Base-by-base conservation (phyloP, 2,329 filamentous ascomycete species). In the Colletotrichum australisinense region DNA sequence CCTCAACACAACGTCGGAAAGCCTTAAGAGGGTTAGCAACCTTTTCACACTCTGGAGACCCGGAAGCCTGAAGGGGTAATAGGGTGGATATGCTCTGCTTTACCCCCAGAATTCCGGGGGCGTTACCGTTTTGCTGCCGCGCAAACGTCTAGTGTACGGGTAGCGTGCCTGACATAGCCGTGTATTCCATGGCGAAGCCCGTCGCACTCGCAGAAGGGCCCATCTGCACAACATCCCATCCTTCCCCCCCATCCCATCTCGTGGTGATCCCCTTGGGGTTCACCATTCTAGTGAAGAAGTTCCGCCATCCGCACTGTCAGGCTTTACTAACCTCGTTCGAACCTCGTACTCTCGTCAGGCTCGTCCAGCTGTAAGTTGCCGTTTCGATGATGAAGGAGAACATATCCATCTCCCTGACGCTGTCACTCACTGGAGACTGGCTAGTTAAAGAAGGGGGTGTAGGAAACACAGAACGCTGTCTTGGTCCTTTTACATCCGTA, bases 171-270 rank as follows among this genome's bases (percentile, higher is more conserved):
- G 56, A 35, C 60, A 52, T 73, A 67, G 38, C 55, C 42, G 42
- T 49, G 42, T 49, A 58, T 64, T 42, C 55, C 56, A 42, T 63
- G 58, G 28, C 24, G 46, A 35, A 49, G 42, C 26, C 30, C 46
- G n/a, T 65, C 35, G 65, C 38, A 53, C 53, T 63, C 53, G 57
- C 46, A 70, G 60, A 64, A 53, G 56, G 42, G 19, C 52, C 46
- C 67, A 66, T 70, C 71, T 73, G 71, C 67, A 73, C 71, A 70
- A 73, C 67, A 73, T 70, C 60, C 56, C 52, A 60, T 59, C 59
- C 7, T n/a, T 46, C 60, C 60, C 65, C 65, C 46, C 58, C 59
- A n/a, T n/a, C 56, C 60, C 60, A 66, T 55, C 63, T 63, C 42
- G 30, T 38, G 55, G 56, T 62, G 67, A 19, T 19, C 38, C 38